Evolutionary conservation across 495 filamentous ascomycete genomes (phyloP), one percentile per base, ranked within the genome.

Genomic region (Pyrenula aspistea): DNA sequence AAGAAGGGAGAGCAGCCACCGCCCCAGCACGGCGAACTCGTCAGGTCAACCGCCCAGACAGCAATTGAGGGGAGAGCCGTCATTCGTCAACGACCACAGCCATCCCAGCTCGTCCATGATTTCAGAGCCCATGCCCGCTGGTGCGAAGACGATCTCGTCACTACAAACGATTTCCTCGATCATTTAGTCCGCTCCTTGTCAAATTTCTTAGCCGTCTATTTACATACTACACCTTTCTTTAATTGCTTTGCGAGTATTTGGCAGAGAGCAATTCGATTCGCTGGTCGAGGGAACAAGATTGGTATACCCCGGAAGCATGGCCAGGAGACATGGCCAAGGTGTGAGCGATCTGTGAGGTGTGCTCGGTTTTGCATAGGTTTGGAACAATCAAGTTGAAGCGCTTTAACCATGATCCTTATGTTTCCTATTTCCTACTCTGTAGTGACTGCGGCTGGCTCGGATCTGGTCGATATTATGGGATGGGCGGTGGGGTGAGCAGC

Each of bases 21-120:
- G 69, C 64, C 61, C 47, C 57, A 64, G 58, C 57, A 49, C 24
- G 55, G 24, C 63, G 65, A 61, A 56, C 63, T 69, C 59, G 65
- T 71, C 58, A 68, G 80, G 49, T 68, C 53, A 22, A 23, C 63
- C 49, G 22, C 62, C 49, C 42, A 62, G 25, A 54, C 54, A 57
- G 12, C 31, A 42, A 42, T 42, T 51, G 68, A n/a, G 66, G 63
- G 10, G 63, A 54, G 11, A 56, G 55, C 8, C 60, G 63, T 56
- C 65, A 66, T 19, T 58, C 65, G 49, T 56, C 59, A 10, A 74
- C 71, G 59, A 54, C 42, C 12, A 22, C 49, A 21, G 15, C n/a
- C n/a, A n/a, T 42, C 31, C 31, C 8, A 42, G 15, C 15, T 42
- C 31, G 8, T 4, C 31, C 8, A 8, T 42, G 15, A 15, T 42